phyloP scores from a whole-genome alignment of 495 filamentous ascomycete genomes.

The Annulohypoxylon bovei region DNA sequence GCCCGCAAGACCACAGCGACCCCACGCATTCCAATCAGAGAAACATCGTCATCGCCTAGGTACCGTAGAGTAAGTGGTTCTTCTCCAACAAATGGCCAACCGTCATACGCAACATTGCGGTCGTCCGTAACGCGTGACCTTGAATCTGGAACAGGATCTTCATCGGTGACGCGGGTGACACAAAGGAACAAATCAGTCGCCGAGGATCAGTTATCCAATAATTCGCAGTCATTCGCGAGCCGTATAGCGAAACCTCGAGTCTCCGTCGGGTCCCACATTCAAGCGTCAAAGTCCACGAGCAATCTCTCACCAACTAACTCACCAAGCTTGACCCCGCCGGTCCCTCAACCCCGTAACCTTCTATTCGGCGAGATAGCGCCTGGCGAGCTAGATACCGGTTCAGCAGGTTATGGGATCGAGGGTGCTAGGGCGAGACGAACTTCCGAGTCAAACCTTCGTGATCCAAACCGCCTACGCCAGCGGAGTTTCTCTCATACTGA shows the following conservation, averaged over 20 bases:
- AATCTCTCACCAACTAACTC: conserved; percentile 50
- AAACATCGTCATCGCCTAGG: conserved; percentile 39
- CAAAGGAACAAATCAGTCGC: conserved; percentile 53
- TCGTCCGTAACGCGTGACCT: conserved; percentile 48
- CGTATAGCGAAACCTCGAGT: conserved; percentile 60
- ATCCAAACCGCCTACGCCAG: conserved; percentile 47
- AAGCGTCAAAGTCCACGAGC: conserved; percentile 58
- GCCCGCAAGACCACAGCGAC: conserved; percentile 46
- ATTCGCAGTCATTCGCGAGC: conserved; percentile 63
- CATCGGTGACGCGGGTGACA: conserved; percentile 43
- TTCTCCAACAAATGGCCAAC: conserved; percentile 45
- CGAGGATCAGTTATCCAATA: conserved; percentile 57
- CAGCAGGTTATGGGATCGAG: conserved; percentile 62
- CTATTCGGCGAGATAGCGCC: conserved; percentile 65
- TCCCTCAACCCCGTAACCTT: conserved; percentile 47
- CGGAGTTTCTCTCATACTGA: conserved; percentile 58
- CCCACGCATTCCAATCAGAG: conserved; percentile 48
- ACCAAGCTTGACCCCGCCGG: conserved; percentile 36
- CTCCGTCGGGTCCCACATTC: conserved; percentile 48
- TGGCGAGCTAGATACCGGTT: conserved; percentile 50
- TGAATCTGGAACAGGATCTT: conserved; percentile 42
- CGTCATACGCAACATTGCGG: conserved; percentile 50
- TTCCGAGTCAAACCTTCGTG: conserved; percentile 58
- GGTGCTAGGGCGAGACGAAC: conserved; percentile 51
- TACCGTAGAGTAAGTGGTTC: conserved; percentile 43